Percentiles rank a stretch among this genome's conserved stretches.
Conservation (phyloP, 768 basidiomycete species). For the Suillus variegatus region DNA sequence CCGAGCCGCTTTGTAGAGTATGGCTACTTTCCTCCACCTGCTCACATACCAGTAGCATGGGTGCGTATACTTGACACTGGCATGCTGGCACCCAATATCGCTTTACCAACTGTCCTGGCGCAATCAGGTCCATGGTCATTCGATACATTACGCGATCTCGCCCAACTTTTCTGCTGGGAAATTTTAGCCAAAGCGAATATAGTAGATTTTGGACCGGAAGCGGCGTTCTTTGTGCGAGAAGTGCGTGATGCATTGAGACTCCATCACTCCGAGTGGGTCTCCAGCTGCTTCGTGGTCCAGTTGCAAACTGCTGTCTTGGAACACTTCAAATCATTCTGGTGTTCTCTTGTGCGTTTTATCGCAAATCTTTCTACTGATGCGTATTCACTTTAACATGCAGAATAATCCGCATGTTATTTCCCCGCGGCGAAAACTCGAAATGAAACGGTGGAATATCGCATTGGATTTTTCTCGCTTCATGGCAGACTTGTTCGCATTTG, state of each 20-base stretch:
- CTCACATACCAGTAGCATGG: background rate
- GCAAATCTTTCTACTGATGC: background rate
- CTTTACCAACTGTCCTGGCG: background rate
- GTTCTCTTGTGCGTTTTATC: conserved; percentile 22
- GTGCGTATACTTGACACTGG: background rate
- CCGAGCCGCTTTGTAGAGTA: background rate
- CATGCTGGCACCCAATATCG: background rate
- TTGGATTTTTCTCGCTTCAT: conserved; percentile 25
- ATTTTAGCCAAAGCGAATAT: conserved; percentile 15
- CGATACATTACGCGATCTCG: conserved; percentile 23
- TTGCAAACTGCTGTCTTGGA: conserved; percentile 25
- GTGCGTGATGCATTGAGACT: conserved; percentile 22
- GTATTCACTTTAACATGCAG: conserved; percentile 12
- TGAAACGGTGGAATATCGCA: conserved; percentile 23
- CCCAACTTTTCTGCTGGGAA: conserved; percentile 30
- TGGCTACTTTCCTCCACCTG: background rate
- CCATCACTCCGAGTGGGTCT: conserved; percentile 19
- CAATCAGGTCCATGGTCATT: conserved; percentile 1
- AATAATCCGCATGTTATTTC: conserved; percentile 18
- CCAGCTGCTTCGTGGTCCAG: conserved; percentile 26
- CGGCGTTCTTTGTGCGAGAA: conserved; percentile 25
- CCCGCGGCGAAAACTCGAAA: conserved; percentile 15
- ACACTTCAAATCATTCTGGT: conserved; percentile 28
- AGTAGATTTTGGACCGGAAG: conserved; percentile 8
- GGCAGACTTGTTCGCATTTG: conserved; percentile 28